Conservation (phyloP, 345 rosid genomes). For the Turnera subulata region DNA sequence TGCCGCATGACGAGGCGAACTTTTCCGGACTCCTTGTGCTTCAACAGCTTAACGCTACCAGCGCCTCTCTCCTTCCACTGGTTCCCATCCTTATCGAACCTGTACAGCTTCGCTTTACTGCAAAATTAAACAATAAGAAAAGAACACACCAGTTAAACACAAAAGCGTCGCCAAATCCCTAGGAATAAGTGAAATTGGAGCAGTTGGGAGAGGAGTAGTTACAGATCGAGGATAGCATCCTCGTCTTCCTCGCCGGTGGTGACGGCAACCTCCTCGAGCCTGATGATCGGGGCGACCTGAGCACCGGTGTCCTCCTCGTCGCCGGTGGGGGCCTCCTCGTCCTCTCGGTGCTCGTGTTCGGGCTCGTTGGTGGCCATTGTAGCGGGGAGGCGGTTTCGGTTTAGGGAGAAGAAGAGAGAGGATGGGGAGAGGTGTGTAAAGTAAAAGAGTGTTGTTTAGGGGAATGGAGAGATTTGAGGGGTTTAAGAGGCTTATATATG, state of each 20-base stretch:
- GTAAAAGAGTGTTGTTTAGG: too few species aligned
- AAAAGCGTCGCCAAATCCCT: neutral
- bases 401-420: neutral
- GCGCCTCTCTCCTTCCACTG: constrained; percentile 98
- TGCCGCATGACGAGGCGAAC: constrained; percentile 93
- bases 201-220: constrained; percentile 7
- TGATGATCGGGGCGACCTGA: constrained; percentile 80
- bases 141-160: neutral
- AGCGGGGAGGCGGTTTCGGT: neutral
- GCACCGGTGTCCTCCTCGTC: constrained; percentile 98
- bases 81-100: constrained; percentile 73
- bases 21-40: constrained; percentile 67
- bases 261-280: constrained; percentile 76
- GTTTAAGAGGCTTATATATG: too few species aligned
- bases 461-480: too few species aligned
- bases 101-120: constrained; percentile 90
- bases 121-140: constrained; percentile 42
- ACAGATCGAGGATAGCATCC: constrained; percentile 76
- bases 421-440: neutral
- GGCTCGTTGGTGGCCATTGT: constrained; percentile 59
- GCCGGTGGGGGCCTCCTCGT: constrained; percentile 56
- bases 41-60: constrained; percentile 80
- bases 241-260: constrained; percentile 92
- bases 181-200: neutral
- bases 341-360: constrained; percentile 50